Conservation (phyloP, 2,329 filamentous ascomycete genomes). For the Pseudopithomyces chartarum region DNA sequence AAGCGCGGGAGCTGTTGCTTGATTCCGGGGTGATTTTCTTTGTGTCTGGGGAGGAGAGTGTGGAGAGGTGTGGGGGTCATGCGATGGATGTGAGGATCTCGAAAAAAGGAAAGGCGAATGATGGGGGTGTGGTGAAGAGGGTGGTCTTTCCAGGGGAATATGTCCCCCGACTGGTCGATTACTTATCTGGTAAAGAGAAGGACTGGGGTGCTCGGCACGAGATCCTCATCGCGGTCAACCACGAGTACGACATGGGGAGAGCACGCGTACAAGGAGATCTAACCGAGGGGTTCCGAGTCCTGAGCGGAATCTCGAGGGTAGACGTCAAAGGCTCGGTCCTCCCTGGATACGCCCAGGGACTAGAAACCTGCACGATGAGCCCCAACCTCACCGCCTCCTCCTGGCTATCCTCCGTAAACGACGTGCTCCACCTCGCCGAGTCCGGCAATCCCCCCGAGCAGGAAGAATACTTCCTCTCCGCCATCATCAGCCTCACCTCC, state of each 20-base stretch:
- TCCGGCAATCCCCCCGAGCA: too few species aligned
- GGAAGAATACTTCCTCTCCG: too few species aligned
- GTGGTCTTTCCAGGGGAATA: slow-evolving; percentile 44
- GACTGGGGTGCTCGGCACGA: slow-evolving; percentile 29
- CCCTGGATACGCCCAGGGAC: slow-evolving; percentile 28
- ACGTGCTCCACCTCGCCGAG: slow-evolving; percentile 26
- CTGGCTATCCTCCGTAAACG: slow-evolving; percentile 24
- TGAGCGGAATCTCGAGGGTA: slow-evolving; percentile 28
- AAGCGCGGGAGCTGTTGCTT: slow-evolving; percentile 37
- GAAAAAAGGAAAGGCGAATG: slow-evolving; percentile 33
- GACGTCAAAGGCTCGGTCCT: slow-evolving; percentile 24
- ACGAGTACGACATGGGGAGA: slow-evolving; percentile 29
- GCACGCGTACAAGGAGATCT: slow-evolving; percentile 38
- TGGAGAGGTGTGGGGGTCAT: slow-evolving; percentile 22
- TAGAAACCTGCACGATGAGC: slow-evolving; percentile 25
- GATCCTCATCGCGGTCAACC: slow-evolving; percentile 27
- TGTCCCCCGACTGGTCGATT: slow-evolving; percentile 40
- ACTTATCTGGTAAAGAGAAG: slow-evolving; percentile 35
- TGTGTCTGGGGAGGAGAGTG: slow-evolving; percentile 2
- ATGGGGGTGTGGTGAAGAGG: too few species aligned
- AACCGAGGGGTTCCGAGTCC: slow-evolving; percentile 36
- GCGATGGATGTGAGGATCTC: slow-evolving; percentile 35
- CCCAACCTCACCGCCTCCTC: slow-evolving; percentile 11
- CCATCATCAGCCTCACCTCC: slow-evolving; percentile 37
- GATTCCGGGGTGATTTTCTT: slow-evolving; percentile 40